phyloP scores from a whole-genome alignment of 2,329 filamentous ascomycete genomes.

The Rutstroemia sp. region DNA sequence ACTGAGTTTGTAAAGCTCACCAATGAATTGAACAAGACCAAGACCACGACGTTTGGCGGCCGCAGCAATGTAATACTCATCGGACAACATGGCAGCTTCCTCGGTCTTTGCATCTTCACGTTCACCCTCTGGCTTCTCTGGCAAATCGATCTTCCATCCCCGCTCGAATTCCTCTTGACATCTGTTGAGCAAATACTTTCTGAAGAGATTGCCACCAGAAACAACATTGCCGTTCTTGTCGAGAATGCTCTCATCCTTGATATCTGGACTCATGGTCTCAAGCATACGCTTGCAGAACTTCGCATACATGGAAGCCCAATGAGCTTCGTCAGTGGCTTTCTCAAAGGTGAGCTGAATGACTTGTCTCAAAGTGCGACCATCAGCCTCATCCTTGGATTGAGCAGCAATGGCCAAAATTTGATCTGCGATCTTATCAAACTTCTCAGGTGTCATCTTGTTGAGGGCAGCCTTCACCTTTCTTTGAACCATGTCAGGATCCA shows the following conservation, averaged over 20 bases:
- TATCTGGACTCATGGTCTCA: constrained; percentile 87
- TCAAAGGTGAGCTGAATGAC: constrained; percentile 99
- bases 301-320: constrained; percentile 98
- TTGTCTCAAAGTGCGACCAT: constrained; percentile 90
- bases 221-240: constrained; percentile 87
- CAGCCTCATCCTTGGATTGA: constrained; percentile 91
- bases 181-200: constrained; percentile 96
- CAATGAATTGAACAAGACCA: constrained; percentile 97
- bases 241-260: constrained; percentile 89
- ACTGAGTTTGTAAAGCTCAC: constrained; percentile 95
- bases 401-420: constrained; percentile 88
- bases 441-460: constrained; percentile 99
- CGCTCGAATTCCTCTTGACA: constrained; percentile 99
- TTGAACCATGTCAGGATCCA: constrained; percentile 91
- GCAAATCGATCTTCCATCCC: constrained; percentile 88
- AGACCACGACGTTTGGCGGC: constrained; percentile 95
- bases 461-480: constrained; percentile 96
- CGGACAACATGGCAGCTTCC: constrained; percentile 79
- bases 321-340: constrained; percentile 96
- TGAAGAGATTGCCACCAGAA: constrained; percentile 87
- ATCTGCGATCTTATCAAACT: constrained; percentile 91
- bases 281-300: constrained; percentile 98
- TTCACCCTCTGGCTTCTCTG: constrained; percentile 66
- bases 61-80: constrained; percentile 92
- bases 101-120: constrained; percentile 45